These are phyloP conservation scores for Eucalyptus curtisii DNA, from an alignment of 345 rosid genomes.

Conservation along the genomic window DNA sequence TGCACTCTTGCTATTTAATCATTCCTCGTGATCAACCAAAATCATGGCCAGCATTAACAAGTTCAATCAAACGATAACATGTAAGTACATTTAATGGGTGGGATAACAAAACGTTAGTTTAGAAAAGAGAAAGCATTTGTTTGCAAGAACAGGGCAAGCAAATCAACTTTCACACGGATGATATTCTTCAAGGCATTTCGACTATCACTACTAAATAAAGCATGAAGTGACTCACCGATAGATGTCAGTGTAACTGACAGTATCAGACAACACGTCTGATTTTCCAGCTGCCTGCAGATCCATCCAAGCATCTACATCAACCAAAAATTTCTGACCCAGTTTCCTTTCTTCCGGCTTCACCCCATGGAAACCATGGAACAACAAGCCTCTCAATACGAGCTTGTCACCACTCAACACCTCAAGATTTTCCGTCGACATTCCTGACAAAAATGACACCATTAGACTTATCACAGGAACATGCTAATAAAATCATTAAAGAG, in stretches of 20 bases:
- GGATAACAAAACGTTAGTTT: background rate
- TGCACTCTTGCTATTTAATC: background rate
- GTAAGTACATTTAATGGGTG: background rate
- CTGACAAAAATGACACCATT: background rate
- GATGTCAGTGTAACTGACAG: constrained; percentile 77
- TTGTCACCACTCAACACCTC: constrained; percentile 41
- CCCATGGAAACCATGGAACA: constrained; percentile 82
- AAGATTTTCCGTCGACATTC: background rate
- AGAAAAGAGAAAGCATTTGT: background rate
- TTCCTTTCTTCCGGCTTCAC: constrained; percentile 61
- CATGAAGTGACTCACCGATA: constrained; percentile 33
- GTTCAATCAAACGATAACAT: background rate
- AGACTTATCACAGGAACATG: background rate
- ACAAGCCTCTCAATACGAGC: constrained; percentile 63
- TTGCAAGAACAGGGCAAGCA: background rate
- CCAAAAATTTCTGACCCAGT: constrained; percentile 75
- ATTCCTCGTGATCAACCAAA: background rate
- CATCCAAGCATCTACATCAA: constrained; percentile 93
- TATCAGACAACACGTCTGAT: constrained; percentile 49
- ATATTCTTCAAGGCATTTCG: rapidly evolving
- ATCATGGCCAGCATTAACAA: background rate
- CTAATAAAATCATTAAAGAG: background rate
- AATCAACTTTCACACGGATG: background rate
- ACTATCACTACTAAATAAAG: rapidly evolving
- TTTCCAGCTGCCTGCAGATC: constrained; percentile 65